Conservation (phyloP, 2,329 filamentous ascomycete species). For the Rhinocladiella similis region DNA sequence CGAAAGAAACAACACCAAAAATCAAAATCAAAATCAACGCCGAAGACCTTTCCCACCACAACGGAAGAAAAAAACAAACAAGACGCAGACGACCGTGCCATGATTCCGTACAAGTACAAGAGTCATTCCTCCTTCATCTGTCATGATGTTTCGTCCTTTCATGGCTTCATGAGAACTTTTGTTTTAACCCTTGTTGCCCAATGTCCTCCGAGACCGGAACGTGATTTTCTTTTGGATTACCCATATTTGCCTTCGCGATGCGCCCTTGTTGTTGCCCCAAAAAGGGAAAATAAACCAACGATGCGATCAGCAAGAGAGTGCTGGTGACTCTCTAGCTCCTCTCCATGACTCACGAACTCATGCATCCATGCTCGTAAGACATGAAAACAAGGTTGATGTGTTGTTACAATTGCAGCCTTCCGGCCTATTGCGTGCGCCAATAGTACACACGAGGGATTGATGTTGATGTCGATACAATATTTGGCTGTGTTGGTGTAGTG, state of each 20-base stretch:
- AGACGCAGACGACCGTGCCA: slow-evolving; percentile 3
- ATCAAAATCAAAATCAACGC: not conserved
- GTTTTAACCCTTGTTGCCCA: not conserved
- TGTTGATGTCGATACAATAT: not conserved
- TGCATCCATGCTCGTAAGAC: slow-evolving; percentile 1
- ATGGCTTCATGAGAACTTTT: slow-evolving; percentile 16
- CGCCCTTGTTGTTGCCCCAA: not conserved
- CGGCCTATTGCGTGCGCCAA: no score
- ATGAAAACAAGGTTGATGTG: not conserved
- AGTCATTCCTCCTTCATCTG: slow-evolving; percentile 9
- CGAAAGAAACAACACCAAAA: no score
- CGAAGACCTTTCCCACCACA: not conserved
- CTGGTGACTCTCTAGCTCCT: no score
- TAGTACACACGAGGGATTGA: not conserved
- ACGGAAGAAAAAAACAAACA: not conserved
- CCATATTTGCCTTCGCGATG: no score
- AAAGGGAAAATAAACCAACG: not conserved
- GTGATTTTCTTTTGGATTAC: no score
- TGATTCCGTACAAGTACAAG: slow-evolving; percentile 11
- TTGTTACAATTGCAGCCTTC: no score
- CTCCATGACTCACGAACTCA: slow-evolving; percentile 14
- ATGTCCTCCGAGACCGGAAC: not conserved
- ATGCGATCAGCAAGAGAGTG: no score
- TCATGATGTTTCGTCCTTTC: slow-evolving; percentile 6
- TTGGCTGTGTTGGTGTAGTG: slow-evolving; percentile 6